Evolutionary conservation across 495 filamentous ascomycete genomes (phyloP), one percentile per base, ranked within the genome.

Genomic region (Trichocladium uniseriatum): DNA sequence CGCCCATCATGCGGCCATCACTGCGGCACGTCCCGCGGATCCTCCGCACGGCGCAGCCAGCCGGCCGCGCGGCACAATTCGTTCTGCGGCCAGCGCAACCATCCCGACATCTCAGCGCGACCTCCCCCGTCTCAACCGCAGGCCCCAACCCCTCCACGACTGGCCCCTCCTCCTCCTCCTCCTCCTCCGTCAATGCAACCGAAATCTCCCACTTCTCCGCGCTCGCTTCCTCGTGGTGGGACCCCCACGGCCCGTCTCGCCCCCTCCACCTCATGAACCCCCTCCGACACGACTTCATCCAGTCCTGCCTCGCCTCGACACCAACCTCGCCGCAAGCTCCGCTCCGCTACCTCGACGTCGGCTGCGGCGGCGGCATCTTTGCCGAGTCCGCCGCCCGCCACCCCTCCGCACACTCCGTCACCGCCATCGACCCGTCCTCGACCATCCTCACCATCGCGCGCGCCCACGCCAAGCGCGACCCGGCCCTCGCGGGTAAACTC

Each of bases 181-280:
- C 66, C 27, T 72, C 78, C 50, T 82, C 85, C 57, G 84, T 97
- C 66, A 89, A 89, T 62, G 78, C 83, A 43, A 74, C 80, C 59
- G 92, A 98, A 72, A 75, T 97, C 50, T 84, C 87, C 35, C 92
- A 98, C 71, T 98, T 98, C 77, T 86, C 87, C 59, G 78, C 81
- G 53, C 87, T 98, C 51, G 92, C 94, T 60, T 86, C 83, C 57
- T 82, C 81, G 58, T 98, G 92, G 92, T 98, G 92, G 92, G 94
- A 97, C 68, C 87, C 92, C 2, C 82, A 94, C 68, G 92, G 92
- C 45, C 81, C 89, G 16, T 96, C 89, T 0, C 81, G 90, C 13
- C 81, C 95, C 53, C 82, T 98, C 2, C 94, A 97, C 66, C 82
- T 94, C 41, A 97, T 98, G 92, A 97, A 98, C 72, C 92, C 94